Evolutionary conservation across 108 stramenopile species (phyloP), one percentile per base, ranked within the genome.

Genomic region (Conticribra guillardii): DNA sequence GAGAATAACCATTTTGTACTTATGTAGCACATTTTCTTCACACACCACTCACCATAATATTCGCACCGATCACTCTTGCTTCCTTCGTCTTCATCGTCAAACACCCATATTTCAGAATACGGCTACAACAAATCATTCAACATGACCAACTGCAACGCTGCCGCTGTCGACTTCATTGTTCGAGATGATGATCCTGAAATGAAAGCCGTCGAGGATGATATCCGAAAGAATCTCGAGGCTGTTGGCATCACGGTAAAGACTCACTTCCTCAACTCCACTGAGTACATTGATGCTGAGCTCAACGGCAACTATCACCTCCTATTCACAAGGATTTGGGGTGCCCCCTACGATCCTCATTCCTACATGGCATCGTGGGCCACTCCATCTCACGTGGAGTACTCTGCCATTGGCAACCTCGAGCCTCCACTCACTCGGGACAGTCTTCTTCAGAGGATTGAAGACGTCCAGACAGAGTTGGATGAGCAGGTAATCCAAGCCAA

Each of bases 301-400:
- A 44, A 67, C 27, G 86, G 86, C 17, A 64, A 82, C 56, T 87
- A 74, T 48, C 79, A 83, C 73, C 33, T 87, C 29, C 54, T 76
- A 31, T 87, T 85, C 66, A 74, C 84, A 16, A 69, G 84, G 32
- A 79, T 81, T 14, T 87, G 86, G 87, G 87, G 87, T 15, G 80
- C 84, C 1, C 84, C 84, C 63, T 88, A 88, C 69, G 87, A 88
- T 82, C 87, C 87, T 37, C 87, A 88, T 56, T 51, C 68, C 32
- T 86, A 86, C 70, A 54, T 83, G 41, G 53, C 76, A 17, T 78
- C 75, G 3, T 86, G 85, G 85, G 76, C 45, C 11, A 59, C 62
- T 3, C 83, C 83, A 22, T 55, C 71, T 33, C 81, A 85, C 44
- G 80, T 82, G 23, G 77, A 85, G 60, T 85, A 85, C 81, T 52